Conservation (phyloP, 2,329 filamentous ascomycete genomes). For the Chalaropsis thielavioides region DNA sequence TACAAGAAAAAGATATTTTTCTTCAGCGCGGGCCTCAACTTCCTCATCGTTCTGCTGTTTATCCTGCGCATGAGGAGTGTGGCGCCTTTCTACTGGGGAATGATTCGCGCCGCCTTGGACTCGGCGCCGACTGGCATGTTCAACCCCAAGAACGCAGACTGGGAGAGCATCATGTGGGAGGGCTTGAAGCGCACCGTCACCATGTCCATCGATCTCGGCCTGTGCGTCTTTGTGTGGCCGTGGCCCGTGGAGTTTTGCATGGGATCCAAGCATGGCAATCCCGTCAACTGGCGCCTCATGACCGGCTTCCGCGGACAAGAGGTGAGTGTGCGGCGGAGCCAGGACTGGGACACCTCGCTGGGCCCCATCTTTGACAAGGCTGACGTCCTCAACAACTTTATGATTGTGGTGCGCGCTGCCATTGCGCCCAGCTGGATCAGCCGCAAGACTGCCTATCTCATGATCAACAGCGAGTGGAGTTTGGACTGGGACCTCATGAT, state of each 20-base stretch:
- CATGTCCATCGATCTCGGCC: slow-evolving; percentile 60
- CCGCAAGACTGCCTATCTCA: slow-evolving; percentile 74
- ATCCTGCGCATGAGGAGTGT: slow-evolving; percentile 54
- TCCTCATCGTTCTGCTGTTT: slow-evolving; percentile 49
- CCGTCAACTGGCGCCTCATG: slow-evolving; percentile 56
- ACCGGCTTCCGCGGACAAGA: slow-evolving; percentile 68
- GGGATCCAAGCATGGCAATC: slow-evolving; percentile 43
- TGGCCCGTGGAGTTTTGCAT: slow-evolving; percentile 62
- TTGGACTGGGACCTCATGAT: slow-evolving; percentile 76
- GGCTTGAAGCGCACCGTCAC: slow-evolving; percentile 45
- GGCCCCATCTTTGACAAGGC: slow-evolving; percentile 33
- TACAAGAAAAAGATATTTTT: slow-evolving; percentile 75
- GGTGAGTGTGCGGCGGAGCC: slow-evolving; percentile 65
- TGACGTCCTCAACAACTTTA: slow-evolving; percentile 38
- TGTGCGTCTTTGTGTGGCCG: slow-evolving; percentile 53
- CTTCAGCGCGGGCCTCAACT: slow-evolving; percentile 65
- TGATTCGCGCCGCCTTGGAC: slow-evolving; percentile 51
- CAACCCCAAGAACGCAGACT: slow-evolving; percentile 40
- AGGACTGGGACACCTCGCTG: slow-evolving; percentile 52
- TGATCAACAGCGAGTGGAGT: slow-evolving; percentile 76
- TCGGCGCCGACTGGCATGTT: slow-evolving; percentile 53
- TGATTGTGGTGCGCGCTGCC: slow-evolving; percentile 50
- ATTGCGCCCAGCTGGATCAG: slow-evolving; percentile 51
- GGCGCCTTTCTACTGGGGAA: slow-evolving; percentile 55
- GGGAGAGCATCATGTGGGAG: slow-evolving; percentile 40